These are phyloP conservation scores for Xylariaceae sp. DNA, from an alignment of 2,329 filamentous ascomycete species.

Conservation along the genomic window DNA sequence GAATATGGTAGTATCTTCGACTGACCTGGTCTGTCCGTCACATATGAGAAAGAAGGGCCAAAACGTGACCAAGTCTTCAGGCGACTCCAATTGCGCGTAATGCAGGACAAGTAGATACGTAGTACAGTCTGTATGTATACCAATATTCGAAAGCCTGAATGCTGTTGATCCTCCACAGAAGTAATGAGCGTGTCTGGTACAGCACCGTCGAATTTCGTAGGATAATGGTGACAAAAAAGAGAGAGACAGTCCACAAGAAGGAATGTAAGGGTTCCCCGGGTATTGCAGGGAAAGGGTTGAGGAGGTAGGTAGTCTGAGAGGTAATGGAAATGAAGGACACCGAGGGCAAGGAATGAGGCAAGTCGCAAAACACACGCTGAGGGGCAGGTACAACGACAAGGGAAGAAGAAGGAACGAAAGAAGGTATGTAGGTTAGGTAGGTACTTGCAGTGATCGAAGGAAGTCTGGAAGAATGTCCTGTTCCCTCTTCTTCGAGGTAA, in stretches of 20 bases:
- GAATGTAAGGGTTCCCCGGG: conserved; percentile 18
- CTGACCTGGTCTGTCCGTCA: conserved; percentile 9
- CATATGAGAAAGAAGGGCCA: not conserved
- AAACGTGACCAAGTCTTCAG: not conserved
- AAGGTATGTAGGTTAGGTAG: no score
- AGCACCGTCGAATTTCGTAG: conserved; percentile 1
- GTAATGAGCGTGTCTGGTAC: conserved; percentile 3
- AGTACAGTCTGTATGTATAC: no score
- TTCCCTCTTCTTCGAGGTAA: not conserved
- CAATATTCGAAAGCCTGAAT: no score
- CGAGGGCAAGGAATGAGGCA: conserved; percentile 2
- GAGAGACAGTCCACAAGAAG: conserved; percentile 3
- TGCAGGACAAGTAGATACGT: no score
- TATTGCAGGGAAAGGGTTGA: conserved; percentile 13
- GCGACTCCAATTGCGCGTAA: not conserved
- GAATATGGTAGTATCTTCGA: conserved; percentile 4
- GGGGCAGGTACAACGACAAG: not conserved
- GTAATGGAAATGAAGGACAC: no score
- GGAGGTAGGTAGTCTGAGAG: conserved; percentile 1
- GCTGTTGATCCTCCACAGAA: no score
- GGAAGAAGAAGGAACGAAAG: conserved; percentile 6
- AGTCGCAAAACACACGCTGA: conserved; percentile 3
- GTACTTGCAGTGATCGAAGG: conserved; percentile 1
- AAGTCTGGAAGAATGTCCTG: not conserved
- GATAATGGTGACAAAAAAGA: conserved; percentile 12